Percentiles rank a stretch among this genome's conserved stretches.
These are phyloP conservation scores for Xylariaceae sp. DNA, from an alignment of 2,329 filamentous ascomycete species.

Conservation along the genomic window DNA sequence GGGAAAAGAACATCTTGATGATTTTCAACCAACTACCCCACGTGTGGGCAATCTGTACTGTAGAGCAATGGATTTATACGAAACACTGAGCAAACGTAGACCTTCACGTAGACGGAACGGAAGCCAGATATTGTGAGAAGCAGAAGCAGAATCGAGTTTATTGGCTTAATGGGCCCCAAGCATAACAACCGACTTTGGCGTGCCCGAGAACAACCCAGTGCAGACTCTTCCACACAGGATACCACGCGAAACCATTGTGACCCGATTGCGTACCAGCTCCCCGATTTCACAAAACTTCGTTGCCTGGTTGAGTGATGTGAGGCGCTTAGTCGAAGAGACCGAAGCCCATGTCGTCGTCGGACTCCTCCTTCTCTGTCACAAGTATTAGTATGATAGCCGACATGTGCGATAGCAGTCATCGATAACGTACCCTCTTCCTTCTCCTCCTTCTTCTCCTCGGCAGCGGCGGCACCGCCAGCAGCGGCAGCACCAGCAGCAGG, in stretches of 20 bases:
- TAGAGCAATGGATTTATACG: neutral
- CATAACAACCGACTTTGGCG: conserved; percentile 19
- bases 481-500: conserved; percentile 63
- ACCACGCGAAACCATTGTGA: conserved; percentile 28
- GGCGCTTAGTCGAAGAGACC: conserved; percentile 67
- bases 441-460: conserved; percentile 62
- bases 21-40: too few species aligned
- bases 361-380: conserved; percentile 57
- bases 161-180: conserved; percentile 22
- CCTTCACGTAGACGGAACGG: neutral
- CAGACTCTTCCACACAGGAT: conserved; percentile 29
- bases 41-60: too few species aligned
- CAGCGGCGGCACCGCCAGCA: conserved; percentile 57
- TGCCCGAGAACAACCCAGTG: conserved; percentile 22
- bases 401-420: neutral
- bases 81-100: neutral
- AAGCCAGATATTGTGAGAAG: neutral
- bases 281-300: conserved; percentile 27
- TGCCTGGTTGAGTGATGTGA: conserved; percentile 19
- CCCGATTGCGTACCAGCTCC: conserved; percentile 27
- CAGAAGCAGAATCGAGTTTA: neutral
- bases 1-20: too few species aligned
- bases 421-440: conserved; percentile 62
- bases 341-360: conserved; percentile 72
- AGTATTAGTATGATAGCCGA: conserved; percentile 7